A percentile compares a stretch with the other conserved stretches of the same genome.
Conservation (phyloP, 371 early-diverging fungal genomes). For the Fennellomyces sp. region DNA sequence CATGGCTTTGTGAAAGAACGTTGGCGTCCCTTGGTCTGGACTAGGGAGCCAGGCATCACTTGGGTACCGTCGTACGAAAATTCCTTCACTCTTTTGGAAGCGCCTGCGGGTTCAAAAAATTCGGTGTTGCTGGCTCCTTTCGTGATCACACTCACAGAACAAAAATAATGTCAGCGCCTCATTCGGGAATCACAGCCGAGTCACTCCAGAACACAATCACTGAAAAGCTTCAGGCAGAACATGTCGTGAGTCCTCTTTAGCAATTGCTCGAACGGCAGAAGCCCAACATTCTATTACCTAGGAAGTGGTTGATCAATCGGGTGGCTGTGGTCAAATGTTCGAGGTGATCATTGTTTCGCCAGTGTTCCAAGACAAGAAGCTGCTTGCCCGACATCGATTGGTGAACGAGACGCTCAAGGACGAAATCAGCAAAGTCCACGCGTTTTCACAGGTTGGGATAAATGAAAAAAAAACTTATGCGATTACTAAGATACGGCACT, state of each 20-base stretch:
- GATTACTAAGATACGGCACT: neutral
- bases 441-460: constrained; percentile 76
- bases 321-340: constrained; percentile 83
- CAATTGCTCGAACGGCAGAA: neutral
- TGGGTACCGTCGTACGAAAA: too few species aligned
- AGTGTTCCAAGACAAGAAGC: constrained; percentile 70
- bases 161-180: constrained; percentile 18
- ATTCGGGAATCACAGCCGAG: constrained; percentile 54
- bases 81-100: too few species aligned
- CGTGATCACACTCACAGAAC: neutral
- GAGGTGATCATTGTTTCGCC: constrained; percentile 76
- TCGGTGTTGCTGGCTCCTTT: too few species aligned
- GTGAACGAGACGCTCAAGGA: constrained; percentile 81
- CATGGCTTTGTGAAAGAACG: too few species aligned
- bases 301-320: constrained; percentile 61
- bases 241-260: constrained; percentile 54
- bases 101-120: too few species aligned
- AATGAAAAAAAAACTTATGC: neutral
- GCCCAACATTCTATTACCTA: too few species aligned
- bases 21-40: too few species aligned
- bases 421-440: constrained; percentile 78
- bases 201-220: constrained; percentile 55
- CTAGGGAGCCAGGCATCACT: too few species aligned
- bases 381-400: constrained; percentile 75
- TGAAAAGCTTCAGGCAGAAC: constrained; percentile 57